Evolutionary conservation across 177 flowering plant species (phyloP), one percentile per base, ranked within the genome.

Genomic region (Vitis hybrid): DNA sequence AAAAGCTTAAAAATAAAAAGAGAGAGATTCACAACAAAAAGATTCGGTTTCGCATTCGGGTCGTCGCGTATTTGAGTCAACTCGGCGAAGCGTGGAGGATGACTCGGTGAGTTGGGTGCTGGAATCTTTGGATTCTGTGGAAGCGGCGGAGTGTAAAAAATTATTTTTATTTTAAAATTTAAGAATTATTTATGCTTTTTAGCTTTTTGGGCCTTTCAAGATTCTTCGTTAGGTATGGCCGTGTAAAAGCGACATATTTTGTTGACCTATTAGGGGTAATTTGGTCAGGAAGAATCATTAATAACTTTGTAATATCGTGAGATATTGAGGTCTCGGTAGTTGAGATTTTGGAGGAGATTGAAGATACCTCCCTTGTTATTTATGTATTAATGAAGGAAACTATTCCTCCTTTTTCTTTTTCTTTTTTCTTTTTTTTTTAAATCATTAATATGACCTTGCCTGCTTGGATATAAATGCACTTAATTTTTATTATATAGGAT

Each of bases 31-130:
- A 63, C 73, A 54, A 69, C 65, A 59, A 56, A 51, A 59, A 68
- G 74, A 67, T 72, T 73, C 75, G 63, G 61, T 11, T 6, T 53
- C 65, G 57, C 68, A 57, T 5, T 61, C 81, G 79, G 67, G 75
- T 73, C 74, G 84, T 81, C 84, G 79, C 81, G 66, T 81, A 63
- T 54, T 22, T 59, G 70, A 16, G 61, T 9, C 61, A 26, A 51
- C 20, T 63, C 66, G 66, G 68, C 2, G 3, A 54, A 22, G 3
- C 50, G 59, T 18, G 19, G 66, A 9, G 2, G 9, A 18, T 8
- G 64, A 59, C 67, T 65, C 68, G 72, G 70, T 7, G 66, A 72
- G 56, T 67, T 57, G 56, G 45, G 57, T 5, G 3, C 1, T 15
- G n/a, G 57, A 48, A 61, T 39, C 68, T 62, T 57, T 56, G 56